Evolutionary conservation across 129 eudicot species (phyloP).

Genomic region (Artemisia tridentata): DNA sequence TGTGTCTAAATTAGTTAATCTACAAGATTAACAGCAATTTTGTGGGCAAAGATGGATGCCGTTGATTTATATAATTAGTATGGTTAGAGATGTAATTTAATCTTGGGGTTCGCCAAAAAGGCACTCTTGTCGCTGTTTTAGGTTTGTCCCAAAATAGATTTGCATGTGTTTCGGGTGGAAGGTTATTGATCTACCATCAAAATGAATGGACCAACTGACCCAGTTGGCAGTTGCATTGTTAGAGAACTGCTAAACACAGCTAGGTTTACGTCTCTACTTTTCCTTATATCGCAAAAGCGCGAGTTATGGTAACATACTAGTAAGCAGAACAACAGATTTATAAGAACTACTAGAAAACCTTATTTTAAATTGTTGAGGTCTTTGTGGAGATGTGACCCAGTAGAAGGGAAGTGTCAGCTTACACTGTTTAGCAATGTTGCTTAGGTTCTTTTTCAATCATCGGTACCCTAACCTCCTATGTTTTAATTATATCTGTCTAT

Average conservation of each 20-base stretch:
- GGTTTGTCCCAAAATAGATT: not conserved
- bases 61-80: not conserved
- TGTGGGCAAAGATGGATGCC: not conserved
- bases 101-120: slow-evolving; percentile 1
- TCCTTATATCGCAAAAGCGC: no score
- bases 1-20: not conserved
- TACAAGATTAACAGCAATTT: not conserved
- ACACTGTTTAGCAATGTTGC: no score
- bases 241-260: not conserved
- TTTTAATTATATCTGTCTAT: no score
- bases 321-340: no score
- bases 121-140: slow-evolving; percentile 3
- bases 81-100: not conserved
- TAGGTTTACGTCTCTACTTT: not conserved
- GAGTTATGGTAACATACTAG: no score
- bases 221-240: not conserved
- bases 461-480: no score
- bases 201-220: not conserved
- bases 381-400: no score
- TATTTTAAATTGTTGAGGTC: no score
- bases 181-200: not conserved
- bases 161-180: not conserved
- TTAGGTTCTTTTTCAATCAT: no score
- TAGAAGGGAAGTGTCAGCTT: no score
- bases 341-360: no score